Percentiles rank a stretch among this genome's conserved stretches.
phyloP scores from a whole-genome alignment of 2,329 filamentous ascomycete species.

The Microdochium nivale region DNA sequence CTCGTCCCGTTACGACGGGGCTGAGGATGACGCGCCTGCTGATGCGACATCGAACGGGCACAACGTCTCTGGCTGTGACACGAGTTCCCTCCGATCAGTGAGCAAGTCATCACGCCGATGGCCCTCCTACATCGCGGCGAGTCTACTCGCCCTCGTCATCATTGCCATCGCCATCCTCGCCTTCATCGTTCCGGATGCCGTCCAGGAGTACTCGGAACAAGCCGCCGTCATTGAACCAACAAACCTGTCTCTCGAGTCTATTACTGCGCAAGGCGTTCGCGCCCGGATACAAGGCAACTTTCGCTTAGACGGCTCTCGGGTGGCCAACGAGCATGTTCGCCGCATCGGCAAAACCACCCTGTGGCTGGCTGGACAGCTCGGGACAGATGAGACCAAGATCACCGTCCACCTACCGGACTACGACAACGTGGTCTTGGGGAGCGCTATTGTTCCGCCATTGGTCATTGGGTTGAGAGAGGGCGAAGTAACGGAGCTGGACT shows the following conservation, averaged over 20 bases:
- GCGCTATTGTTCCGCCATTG: constrained; percentile 66
- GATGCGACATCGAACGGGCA: constrained; percentile 5
- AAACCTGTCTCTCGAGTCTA: constrained; percentile 74
- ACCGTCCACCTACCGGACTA: constrained; percentile 79
- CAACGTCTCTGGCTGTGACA: constrained; percentile 6
- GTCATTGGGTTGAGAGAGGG: constrained; percentile 71
- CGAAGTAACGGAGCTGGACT: constrained; percentile 67
- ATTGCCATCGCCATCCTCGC: constrained; percentile 66
- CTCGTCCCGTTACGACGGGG: constrained; percentile 28
- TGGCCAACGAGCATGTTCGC: constrained; percentile 61
- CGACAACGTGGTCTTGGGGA: constrained; percentile 67
- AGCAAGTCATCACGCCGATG: constrained; percentile 47
- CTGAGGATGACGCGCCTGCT: constrained; percentile 20
- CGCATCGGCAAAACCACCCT: constrained; percentile 71
- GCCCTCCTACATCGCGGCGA: constrained; percentile 70
- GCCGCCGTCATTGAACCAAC: constrained; percentile 76
- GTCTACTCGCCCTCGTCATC: constrained; percentile 52
- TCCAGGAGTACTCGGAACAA: constrained; percentile 80
- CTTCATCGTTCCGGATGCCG: constrained; percentile 71
- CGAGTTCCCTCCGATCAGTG: constrained; percentile 13
- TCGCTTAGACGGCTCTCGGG: constrained; percentile 67
- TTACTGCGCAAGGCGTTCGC: constrained; percentile 69
- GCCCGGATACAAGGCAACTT: constrained; percentile 79
- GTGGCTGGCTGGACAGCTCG: constrained; percentile 69
- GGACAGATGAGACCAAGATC: constrained; percentile 64